Evolutionary conservation across 306 rosid genomes (phyloP), one percentile per base, ranked within the genome.

Genomic region (Vicia sativa): DNA sequence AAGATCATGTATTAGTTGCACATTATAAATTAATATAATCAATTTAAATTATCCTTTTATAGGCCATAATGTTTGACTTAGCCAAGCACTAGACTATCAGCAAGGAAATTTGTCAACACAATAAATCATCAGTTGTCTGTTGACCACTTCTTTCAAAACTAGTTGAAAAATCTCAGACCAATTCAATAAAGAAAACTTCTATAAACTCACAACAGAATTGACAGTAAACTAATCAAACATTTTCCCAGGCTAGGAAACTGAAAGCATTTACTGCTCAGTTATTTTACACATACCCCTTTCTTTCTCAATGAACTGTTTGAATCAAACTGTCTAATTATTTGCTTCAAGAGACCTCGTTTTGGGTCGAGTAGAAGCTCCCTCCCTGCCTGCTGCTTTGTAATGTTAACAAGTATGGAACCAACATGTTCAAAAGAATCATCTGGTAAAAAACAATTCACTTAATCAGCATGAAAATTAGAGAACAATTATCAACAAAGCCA

Each of bases 381-480:
- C 68, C 96, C 96, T 26, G 81, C 80, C 79, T 72, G 89, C 65
- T 81, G 82, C 83, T 86, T 92, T 52, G 98, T 84, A 65, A 92
- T 86, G 85, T 92, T 92, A 60, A 92, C 91, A 58, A 92, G 96
- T 55, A 90, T 86, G 28, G 91, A 92, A 67, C 93, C 96, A 37
- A 87, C 98, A 74, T 89, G 98, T 62, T 92, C 98, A 86, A 89
- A 92, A 62, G 83, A 88, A 82, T 87, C 98, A 76, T 87, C 98
- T 92, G 88, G 65, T 14, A 77, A 63, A 62, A 62, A 66, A 50
- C 37, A 57, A 42, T 42, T 50, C 26, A 69, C 48, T 67, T 46
- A 78, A 63, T 55, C 76, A 63, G 71, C 54, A 48, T 16, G 58
- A 19, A 41, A 16, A 49, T 31, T 37, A 52, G 25, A 4, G 37